These are phyloP conservation scores for Trametes cinnabarina DNA, from an alignment of 768 basidiomycete species.

Conservation along the genomic window DNA sequence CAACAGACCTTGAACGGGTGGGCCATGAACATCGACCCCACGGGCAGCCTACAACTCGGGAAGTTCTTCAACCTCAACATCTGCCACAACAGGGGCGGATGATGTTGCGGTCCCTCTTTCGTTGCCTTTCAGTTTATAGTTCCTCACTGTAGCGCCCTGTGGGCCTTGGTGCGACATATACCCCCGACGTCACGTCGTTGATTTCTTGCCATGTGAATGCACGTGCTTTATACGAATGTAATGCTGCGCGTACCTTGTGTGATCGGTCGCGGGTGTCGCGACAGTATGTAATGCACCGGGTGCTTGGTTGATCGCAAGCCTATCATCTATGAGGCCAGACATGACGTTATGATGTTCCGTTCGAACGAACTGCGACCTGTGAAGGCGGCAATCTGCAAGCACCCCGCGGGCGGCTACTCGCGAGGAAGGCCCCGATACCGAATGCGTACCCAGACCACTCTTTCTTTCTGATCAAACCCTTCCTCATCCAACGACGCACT, in stretches of 20 bases:
- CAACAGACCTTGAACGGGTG: conserved; percentile 74
- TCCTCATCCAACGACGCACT: background rate
- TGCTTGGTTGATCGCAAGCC: no score
- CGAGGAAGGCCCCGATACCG: background rate
- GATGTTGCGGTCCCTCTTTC: background rate
- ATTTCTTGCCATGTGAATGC: background rate
- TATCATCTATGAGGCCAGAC: no score
- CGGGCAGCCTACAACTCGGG: conserved; percentile 44
- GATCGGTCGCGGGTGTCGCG: background rate
- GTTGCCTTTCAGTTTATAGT: background rate
- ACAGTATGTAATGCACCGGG: no score
- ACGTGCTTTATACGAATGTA: conserved; percentile 7
- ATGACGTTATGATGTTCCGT: background rate
- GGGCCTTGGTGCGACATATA: background rate
- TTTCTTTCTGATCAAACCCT: conserved; percentile 4
- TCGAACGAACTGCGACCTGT: background rate
- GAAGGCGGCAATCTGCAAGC: background rate
- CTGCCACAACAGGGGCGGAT: conserved; percentile 26
- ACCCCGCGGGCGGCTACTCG: background rate
- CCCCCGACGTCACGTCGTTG: background rate
- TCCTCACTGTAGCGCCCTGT: background rate
- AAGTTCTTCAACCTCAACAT: conserved; percentile 63
- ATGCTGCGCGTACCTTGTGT: background rate
- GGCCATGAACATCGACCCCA: conserved; percentile 56
- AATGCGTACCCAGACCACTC: background rate